A percentile compares a stretch with the other conserved stretches of the same genome.
Conservation (phyloP, 1,284 basidiomycete species). For the Boletus subluridellus region DNA sequence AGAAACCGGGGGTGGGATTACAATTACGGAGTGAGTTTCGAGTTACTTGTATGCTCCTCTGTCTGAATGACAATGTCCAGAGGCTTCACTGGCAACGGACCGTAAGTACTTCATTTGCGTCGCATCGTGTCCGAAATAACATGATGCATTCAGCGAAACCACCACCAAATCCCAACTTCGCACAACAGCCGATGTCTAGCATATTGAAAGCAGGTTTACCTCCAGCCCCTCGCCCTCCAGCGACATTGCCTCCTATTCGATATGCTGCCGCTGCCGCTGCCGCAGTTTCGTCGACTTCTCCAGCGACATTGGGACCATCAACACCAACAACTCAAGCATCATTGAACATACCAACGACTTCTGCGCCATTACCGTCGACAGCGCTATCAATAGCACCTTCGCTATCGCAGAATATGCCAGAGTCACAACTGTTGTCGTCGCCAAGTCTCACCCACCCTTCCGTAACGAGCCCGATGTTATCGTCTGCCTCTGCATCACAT, state of each 20-base stretch:
- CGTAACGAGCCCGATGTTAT: constrained; percentile 72
- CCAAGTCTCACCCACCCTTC: constrained; percentile 79
- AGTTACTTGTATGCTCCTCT: background rate
- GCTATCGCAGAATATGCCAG: constrained; percentile 39
- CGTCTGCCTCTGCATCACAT: constrained; percentile 70
- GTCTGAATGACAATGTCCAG: constrained; percentile 29
- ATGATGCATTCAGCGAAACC: constrained; percentile 58
- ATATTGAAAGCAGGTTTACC: constrained; percentile 69
- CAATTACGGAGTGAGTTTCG: constrained; percentile 60
- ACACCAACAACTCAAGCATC: constrained; percentile 39
- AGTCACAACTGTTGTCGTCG: constrained; percentile 57
- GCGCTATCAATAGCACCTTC: constrained; percentile 40
- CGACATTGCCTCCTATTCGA: constrained; percentile 76
- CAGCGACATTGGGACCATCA: constrained; percentile 30
- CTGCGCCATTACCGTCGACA: constrained; percentile 36
- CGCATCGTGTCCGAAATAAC: constrained; percentile 18
- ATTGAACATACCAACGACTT: constrained; percentile 27
- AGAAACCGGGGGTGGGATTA: constrained; percentile 62
- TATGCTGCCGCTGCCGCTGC: constrained; percentile 92
- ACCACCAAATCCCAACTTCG: constrained; percentile 77
- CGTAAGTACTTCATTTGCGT: constrained; percentile 38
- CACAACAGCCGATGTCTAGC: constrained; percentile 76
- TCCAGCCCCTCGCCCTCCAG: constrained; percentile 49
- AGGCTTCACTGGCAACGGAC: constrained; percentile 47
- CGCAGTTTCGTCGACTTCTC: constrained; percentile 51